Evolutionary conservation across 352 stramenopile species (phyloP).

Genomic region (Pythium biforme): DNA sequence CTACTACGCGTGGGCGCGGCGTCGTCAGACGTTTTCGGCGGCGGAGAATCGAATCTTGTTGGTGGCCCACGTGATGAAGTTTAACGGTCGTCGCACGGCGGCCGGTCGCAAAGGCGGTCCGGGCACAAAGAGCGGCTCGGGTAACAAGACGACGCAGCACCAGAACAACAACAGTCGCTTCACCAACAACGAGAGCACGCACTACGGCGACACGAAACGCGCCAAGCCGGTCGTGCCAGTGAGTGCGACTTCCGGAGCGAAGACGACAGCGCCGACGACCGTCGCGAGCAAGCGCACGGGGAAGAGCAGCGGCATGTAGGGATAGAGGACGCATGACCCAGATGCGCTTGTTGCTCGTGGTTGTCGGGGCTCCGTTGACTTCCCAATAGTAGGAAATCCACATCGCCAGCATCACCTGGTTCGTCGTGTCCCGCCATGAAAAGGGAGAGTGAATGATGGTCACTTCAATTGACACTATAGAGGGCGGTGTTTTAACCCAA

Average conservation of each 20-base stretch:
- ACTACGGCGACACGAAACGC: background rate
- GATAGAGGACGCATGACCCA: too few species aligned
- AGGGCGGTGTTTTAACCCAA: too few species aligned
- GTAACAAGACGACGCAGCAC: slow-evolving; percentile 8
- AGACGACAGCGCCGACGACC: background rate
- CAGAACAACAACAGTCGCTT: background rate
- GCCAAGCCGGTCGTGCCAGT: too few species aligned
- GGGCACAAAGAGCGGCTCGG: background rate
- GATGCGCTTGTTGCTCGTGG: too few species aligned
- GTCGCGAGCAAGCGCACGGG: slow-evolving; percentile 11
- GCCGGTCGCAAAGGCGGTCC: background rate
- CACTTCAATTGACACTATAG: too few species aligned
- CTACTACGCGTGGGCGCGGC: slow-evolving; percentile 19
- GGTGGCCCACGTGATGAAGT: slow-evolving; percentile 27
- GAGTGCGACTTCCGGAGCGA: background rate
- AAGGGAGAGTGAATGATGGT: too few species aligned
- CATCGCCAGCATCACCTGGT: too few species aligned
- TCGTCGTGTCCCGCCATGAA: too few species aligned
- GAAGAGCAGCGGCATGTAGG: slow-evolving; percentile 10
- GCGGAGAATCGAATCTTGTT: slow-evolving; percentile 27
- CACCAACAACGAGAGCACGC: background rate
- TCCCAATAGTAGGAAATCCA: too few species aligned
- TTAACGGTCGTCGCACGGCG: slow-evolving; percentile 13
- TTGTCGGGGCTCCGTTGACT: too few species aligned
- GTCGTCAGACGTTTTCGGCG: slow-evolving; percentile 24